Evolutionary conservation across 106 monocot genomes (phyloP).

Genomic region (Phalaenopsis aphrodite): DNA sequence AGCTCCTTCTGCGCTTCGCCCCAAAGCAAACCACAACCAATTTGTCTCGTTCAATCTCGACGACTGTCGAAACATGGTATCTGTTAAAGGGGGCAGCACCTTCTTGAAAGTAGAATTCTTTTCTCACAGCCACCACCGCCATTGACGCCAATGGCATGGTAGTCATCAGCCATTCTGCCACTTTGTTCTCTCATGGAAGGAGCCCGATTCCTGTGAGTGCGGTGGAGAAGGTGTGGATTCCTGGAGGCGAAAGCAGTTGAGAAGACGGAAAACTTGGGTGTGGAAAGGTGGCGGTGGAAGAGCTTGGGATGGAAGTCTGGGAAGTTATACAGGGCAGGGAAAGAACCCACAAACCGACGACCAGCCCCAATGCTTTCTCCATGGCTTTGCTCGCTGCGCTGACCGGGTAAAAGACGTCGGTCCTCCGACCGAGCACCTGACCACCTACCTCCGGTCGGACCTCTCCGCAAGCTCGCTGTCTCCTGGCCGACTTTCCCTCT

Average conservation of each 20-base stretch:
- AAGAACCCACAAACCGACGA: neutral
- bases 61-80: constrained; percentile 93
- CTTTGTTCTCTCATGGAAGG: neutral
- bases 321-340: constrained; percentile 4
- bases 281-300: neutral
- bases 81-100: constrained; percentile 57
- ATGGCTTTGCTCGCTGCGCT: neutral
- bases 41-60: constrained; percentile 45
- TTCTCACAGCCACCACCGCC: constrained; percentile 16
- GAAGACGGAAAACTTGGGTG: no score
- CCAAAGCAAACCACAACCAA: constrained; percentile 82
- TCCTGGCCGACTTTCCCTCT: no score
- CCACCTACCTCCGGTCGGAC: no score
- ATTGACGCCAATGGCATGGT: no score
- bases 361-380: neutral
- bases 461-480: no score
- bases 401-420: no score
- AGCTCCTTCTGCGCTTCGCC: constrained; percentile 73
- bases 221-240: neutral
- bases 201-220: neutral
- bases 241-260: no score
- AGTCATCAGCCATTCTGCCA: no score
- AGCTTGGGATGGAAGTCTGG: neutral
- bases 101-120: constrained; percentile 48
- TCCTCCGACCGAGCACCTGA: no score